Base-by-base conservation (phyloP, 257 asterid genomes). In the Nicotiana sylvestris region DNA sequence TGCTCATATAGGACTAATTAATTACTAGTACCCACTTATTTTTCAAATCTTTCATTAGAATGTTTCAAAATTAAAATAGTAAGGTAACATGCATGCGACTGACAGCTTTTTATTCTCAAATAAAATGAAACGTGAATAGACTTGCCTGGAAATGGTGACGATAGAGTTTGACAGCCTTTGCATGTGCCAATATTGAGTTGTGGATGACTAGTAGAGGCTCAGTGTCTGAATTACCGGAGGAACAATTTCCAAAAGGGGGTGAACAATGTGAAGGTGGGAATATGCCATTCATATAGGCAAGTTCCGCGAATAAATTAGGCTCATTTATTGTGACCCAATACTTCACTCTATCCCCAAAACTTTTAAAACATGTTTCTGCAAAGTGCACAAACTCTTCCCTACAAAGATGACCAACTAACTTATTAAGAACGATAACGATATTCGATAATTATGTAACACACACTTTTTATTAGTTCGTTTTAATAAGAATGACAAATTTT, bases 261-360 rank as follows among this genome's bases (percentile, higher is more conserved):
- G 99, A 90, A 70, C 99, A 93, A 51, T 84, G 97, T 55, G 80
- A 85, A 15, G 99, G 97, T 6, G 98, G 95, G 29, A 65, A 92
- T 0, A 0, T 0, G 7, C 90, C 94, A 17, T 79, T 83, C 81
- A 84, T 87, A n/a, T 91, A 93, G 0, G 80, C 90, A 82, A 88
- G 51, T 65, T 86, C 90, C 1, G 92, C 37, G 11, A 79, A 67
- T 35, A 95, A 51, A 88, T 89, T 91, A 58, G 93, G 91, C 82
- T 94, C 97, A 9, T 94, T 94, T 57, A 94, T 85, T 1, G 94
- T 91, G 12, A 68, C 61, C 97, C 97, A 94, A n/a, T 92, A 86
- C 86, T 86, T 93, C 72, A 93, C 97, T 39, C 95, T 91, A 85
- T 92, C 91, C 12, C 87, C 94, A 58, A 91, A 94, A 55, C 82